Percentiles rank a stretch among this genome's conserved stretches.
These are phyloP conservation scores for Colletotrichum sp. DNA, from an alignment of 2,329 filamentous ascomycete species.

Conservation along the genomic window DNA sequence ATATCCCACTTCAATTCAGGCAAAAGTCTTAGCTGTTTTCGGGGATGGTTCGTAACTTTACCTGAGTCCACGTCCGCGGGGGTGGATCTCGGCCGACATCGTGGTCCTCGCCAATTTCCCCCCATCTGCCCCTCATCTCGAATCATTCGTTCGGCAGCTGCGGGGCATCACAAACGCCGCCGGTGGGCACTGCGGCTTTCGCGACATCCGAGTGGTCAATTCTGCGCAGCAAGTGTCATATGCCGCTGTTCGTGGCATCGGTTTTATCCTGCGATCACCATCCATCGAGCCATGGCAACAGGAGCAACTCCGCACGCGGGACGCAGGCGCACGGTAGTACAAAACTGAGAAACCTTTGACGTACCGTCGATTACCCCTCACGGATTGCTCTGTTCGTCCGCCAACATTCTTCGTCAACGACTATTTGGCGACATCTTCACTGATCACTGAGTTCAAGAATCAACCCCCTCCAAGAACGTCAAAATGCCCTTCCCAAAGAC, in stretches of 20 bases:
- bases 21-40: not conserved
- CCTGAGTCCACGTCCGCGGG: not conserved
- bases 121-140: not conserved
- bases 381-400: not conserved
- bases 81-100: not conserved
- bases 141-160: not conserved
- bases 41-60: not conserved
- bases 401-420: not conserved
- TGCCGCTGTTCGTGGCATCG: not conserved
- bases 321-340: not conserved
- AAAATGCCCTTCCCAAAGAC: constrained; percentile 1
- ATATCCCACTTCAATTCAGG: not conserved
- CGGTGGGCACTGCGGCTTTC: constrained; percentile 13
- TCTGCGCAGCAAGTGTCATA: not conserved
- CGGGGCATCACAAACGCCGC: not conserved
- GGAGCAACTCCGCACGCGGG: constrained; percentile 12
- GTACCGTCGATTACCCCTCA: not conserved
- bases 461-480: not conserved
- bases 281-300: not conserved
- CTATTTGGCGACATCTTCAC: not conserved
- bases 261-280: not conserved
- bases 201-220: constrained; percentile 8
- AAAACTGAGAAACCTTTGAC: not conserved
- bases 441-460: not conserved
- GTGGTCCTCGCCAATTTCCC: not conserved